phyloP scores from a whole-genome alignment of 257 asterid genomes.

The Echium plantagineum region DNA sequence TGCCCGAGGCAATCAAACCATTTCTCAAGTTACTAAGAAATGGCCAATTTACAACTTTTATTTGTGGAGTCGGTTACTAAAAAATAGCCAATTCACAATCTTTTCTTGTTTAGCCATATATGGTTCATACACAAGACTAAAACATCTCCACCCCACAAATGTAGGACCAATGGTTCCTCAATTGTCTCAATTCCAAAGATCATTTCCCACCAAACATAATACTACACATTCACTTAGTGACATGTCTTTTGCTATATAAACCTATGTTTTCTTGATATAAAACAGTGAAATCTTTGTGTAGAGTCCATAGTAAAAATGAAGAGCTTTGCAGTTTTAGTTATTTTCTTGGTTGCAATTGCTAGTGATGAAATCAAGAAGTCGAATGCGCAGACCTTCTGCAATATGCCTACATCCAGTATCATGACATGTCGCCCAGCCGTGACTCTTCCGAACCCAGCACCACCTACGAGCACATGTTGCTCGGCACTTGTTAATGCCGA shows the following conservation, averaged over 20 bases:
- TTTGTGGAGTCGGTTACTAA: too few relatives aligned
- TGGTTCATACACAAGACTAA: background rate
- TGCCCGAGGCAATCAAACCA: too few relatives aligned
- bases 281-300: too few relatives aligned
- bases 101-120: too few relatives aligned
- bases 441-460: conserved; percentile 25
- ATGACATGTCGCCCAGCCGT: conserved; percentile 47
- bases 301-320: conserved; percentile 4
- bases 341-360: conserved; percentile 11
- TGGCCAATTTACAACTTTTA: too few relatives aligned
- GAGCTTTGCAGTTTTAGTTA: conserved; percentile 5
- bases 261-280: background rate
- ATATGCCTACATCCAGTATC: conserved; percentile 24
- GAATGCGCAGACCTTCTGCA: conserved; percentile 34
- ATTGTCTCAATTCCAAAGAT: conserved; percentile 14
- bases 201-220: background rate
- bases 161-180: conserved; percentile 21
- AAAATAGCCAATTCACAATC: too few relatives aligned
- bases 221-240: too few relatives aligned
- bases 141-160: conserved; percentile 10
- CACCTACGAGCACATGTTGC: conserved; percentile 50
- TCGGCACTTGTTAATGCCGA: conserved; percentile 40
- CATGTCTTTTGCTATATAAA: conserved; percentile 7
- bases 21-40: too few relatives aligned
- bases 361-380: conserved; percentile 1